phyloP scores from a whole-genome alignment of 306 rosid genomes.

The Trichosanthes truncata region DNA sequence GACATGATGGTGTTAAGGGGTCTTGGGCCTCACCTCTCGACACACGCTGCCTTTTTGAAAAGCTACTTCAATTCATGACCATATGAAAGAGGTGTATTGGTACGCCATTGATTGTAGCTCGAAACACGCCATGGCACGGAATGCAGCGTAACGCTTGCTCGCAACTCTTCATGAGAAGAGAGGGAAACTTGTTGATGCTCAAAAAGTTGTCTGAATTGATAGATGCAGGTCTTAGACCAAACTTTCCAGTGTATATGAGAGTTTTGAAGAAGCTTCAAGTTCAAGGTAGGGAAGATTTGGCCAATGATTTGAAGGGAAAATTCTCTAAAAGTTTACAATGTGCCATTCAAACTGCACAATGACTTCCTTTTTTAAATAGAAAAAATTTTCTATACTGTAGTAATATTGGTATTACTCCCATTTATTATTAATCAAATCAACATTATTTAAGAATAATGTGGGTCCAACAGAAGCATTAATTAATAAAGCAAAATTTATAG shows the following conservation, averaged over 20 bases:
- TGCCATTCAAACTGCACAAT: constrained; percentile 8
- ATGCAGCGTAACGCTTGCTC: constrained; percentile 45
- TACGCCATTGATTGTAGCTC: constrained; percentile 31
- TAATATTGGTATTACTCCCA: no score
- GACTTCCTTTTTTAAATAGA: no score
- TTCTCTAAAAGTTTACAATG: constrained; percentile 20
- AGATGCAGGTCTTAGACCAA: constrained; percentile 54
- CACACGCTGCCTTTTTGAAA: constrained; percentile 56
- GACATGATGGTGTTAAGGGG: constrained; percentile 43
- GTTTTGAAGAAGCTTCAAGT: constrained; percentile 29
- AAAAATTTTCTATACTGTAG: no score
- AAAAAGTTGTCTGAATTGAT: constrained; percentile 49
- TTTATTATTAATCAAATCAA: no score
- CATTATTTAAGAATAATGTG: no score
- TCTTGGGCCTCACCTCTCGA: constrained; percentile 41
- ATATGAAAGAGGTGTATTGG: constrained; percentile 46
- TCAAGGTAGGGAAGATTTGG: constrained; percentile 29
- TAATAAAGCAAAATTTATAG: no score
- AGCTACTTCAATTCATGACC: constrained; percentile 35
- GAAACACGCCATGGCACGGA: constrained; percentile 30
- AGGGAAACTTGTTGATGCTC: constrained; percentile 34
- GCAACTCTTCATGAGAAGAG: constrained; percentile 53
- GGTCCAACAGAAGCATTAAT: no score
- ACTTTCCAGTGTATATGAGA: constrained; percentile 30
- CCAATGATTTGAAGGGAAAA: constrained; percentile 35